Base-by-base conservation (phyloP, 345 rosid genomes). In the Populus davidiana region DNA sequence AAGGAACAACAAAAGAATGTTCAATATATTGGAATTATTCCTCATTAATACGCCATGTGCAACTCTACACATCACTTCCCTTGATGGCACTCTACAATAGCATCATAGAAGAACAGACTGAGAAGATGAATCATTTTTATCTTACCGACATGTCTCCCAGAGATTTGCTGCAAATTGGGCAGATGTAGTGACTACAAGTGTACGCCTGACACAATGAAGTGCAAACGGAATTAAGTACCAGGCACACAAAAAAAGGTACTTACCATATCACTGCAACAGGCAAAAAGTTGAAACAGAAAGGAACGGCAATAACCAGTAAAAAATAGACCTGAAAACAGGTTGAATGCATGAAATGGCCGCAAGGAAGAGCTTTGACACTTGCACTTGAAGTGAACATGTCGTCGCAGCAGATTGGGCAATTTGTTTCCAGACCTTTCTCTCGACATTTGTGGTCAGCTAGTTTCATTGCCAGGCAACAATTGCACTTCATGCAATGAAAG, bases 81-180 rank as follows among this genome's bases (percentile, higher is more conserved):
- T 29, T 23, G 38, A 49, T 54, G 31, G 11, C 70, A 54, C 27
- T 66, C n/a, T 44, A 69, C 70, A 72, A 67, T 6, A 67, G 73
- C 21, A 64, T 69, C 13, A 36, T 23, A 73, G 16, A 49, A 12
- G 56, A 76, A 49, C 25, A 14, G 39, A 43, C 67, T 59, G 8
- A 71, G 56, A 63, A 74, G 59, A 61, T 29, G 50, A 67, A 43
- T 68, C 18, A 61, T 16, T 27, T 52, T 63, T 21, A 41, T 73
- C 90, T 79, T 89, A 89, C 91, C 72, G 89, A 87, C 91, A 89
- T 89, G 77, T 89, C 91, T 77, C 91, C 91, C 85, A 89, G 64
- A 5, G 91, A 89, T 78, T 89, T 89, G 90, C 91, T 85, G 74
- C 91, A 89, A 50, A 89, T 87, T 35, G 91, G 91, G 67, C 91